phyloP scores from a whole-genome alignment of 768 basidiomycete genomes.

The Kwoniella shandongensis region DNA sequence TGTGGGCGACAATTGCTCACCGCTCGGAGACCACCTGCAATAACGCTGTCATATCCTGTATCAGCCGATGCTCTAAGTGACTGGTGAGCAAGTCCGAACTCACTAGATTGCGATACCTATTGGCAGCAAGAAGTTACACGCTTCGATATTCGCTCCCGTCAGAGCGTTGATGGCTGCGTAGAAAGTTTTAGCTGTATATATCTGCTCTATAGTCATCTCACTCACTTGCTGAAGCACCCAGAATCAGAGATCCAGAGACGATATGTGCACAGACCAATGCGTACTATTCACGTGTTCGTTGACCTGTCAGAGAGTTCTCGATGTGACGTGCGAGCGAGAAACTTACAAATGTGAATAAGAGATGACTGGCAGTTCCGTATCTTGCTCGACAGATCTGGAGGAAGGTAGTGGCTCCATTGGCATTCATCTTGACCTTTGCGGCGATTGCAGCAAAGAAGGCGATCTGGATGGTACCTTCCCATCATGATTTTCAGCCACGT shows the following conservation, averaged over 20 bases:
- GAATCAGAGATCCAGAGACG: constrained; percentile 59
- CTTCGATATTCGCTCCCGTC: constrained; percentile 58
- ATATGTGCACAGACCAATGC: constrained; percentile 60
- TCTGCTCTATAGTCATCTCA: not conserved
- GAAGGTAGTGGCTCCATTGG: constrained; percentile 63
- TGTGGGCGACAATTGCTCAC: too few species aligned
- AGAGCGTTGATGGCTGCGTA: constrained; percentile 55
- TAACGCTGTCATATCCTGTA: too few species aligned
- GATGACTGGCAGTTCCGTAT: constrained; percentile 52
- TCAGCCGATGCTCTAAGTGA: too few species aligned
- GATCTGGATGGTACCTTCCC: constrained; percentile 58
- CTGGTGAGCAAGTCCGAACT: not conserved
- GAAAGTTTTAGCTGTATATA: not conserved
- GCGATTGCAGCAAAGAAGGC: constrained; percentile 58
- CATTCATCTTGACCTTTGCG: constrained; percentile 61
- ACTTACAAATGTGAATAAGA: constrained; percentile 38
- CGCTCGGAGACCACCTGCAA: constrained; percentile 24
- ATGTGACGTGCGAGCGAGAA: constrained; percentile 55
- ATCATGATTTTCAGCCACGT: not conserved
- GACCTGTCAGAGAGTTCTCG: constrained; percentile 43
- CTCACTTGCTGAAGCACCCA: constrained; percentile 57
- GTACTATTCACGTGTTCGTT: too few species aligned
- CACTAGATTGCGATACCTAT: constrained; percentile 57
- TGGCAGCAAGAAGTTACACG: constrained; percentile 58
- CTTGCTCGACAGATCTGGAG: constrained; percentile 59